Conservation (phyloP, 1,284 basidiomycete genomes). For the Cryptococcus sp. region DNA sequence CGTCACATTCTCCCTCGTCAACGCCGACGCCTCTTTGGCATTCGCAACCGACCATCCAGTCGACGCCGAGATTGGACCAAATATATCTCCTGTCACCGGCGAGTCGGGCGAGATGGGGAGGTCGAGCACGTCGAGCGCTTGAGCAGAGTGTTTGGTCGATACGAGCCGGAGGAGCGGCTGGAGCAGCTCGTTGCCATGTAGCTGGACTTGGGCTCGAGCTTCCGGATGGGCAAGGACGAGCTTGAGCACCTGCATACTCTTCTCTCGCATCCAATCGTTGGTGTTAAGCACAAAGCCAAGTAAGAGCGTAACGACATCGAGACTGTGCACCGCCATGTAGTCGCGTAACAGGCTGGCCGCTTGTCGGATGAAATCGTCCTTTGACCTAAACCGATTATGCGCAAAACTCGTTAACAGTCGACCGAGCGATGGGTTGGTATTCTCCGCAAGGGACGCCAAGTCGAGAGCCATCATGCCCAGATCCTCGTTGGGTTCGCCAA, state of each 20-base stretch:
- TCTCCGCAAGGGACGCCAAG: slow-evolving; percentile 67
- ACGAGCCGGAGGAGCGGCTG: slow-evolving; percentile 84
- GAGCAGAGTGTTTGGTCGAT: slow-evolving; percentile 73
- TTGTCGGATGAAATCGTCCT: slow-evolving; percentile 89
- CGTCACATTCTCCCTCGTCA: slow-evolving; percentile 68
- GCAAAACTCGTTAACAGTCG: slow-evolving; percentile 86
- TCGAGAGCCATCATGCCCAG: slow-evolving; percentile 69
- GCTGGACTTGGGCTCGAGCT: slow-evolving; percentile 64
- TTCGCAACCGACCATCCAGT: slow-evolving; percentile 81
- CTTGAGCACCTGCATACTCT: slow-evolving; percentile 81
- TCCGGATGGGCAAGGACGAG: slow-evolving; percentile 81
- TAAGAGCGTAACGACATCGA: slow-evolving; percentile 74
- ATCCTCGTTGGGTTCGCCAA: slow-evolving; percentile 57
- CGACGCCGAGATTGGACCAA: slow-evolving; percentile 68
- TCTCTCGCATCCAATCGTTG: slow-evolving; percentile 73
- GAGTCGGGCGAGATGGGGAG: slow-evolving; percentile 70
- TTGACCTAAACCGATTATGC: slow-evolving; percentile 80
- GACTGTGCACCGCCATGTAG: slow-evolving; percentile 57
- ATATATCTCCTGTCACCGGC: slow-evolving; percentile 76
- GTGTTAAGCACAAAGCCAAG: slow-evolving; percentile 81
- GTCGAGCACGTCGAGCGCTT: slow-evolving; percentile 86
- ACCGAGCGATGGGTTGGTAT: slow-evolving; percentile 66
- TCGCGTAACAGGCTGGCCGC: slow-evolving; percentile 78
- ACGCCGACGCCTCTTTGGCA: slow-evolving; percentile 56
- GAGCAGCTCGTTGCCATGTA: slow-evolving; percentile 75